These are phyloP conservation scores for Pseudogymnoascus sp. DNA, from an alignment of 2,329 filamentous ascomycete genomes.

Conservation along the genomic window DNA sequence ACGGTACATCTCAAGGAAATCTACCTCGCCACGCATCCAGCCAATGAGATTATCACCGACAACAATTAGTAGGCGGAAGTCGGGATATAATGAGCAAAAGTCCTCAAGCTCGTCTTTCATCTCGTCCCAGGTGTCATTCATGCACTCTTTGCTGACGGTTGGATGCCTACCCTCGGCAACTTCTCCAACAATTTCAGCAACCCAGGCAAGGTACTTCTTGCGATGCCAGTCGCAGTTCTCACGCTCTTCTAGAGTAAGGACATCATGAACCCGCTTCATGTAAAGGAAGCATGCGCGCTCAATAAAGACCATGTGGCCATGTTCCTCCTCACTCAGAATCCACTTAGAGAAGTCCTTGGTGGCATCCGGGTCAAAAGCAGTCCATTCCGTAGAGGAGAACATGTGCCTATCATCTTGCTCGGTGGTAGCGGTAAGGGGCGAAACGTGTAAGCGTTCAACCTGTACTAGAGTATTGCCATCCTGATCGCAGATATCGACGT, in stretches of 20 bases:
- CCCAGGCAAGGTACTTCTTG: conserved; percentile 9
- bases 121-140: background rate
- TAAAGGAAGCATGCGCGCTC: conserved; percentile 12
- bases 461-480: conserved; percentile 9
- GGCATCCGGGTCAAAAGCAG: background rate
- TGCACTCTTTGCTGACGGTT: conserved; percentile 9
- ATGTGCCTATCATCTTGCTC: conserved; percentile 10
- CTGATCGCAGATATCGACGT: conserved; percentile 10
- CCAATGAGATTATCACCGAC: conserved; percentile 9
- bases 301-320: background rate
- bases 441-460: conserved; percentile 7
- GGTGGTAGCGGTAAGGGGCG: conserved; percentile 8
- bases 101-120: background rate
- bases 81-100: background rate
- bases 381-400: conserved; percentile 10
- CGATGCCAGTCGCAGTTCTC: conserved; percentile 11
- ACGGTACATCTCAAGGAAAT: conserved; percentile 2
- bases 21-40: conserved; percentile 7
- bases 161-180: background rate
- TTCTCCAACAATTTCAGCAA: conserved; percentile 9
- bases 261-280: conserved; percentile 7
- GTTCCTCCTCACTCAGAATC: background rate
- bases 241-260: conserved; percentile 9
- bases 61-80: background rate
- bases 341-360: conserved; percentile 1